Evolutionary conservation across 768 basidiomycete genomes (phyloP).

Genomic region (Macrolepiota fuliginosa): DNA sequence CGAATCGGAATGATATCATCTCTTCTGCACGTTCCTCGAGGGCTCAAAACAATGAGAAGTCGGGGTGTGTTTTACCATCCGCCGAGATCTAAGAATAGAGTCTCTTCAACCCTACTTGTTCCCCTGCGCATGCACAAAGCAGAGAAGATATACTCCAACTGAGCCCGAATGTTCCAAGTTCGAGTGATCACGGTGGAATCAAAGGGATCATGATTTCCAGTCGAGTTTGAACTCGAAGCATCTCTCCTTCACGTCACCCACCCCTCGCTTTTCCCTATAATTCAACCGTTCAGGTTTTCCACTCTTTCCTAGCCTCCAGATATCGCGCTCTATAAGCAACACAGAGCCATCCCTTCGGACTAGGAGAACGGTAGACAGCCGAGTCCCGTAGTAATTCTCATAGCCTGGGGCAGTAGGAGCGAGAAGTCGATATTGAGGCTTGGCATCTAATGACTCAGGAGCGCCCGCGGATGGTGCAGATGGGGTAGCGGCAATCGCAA

Average conservation of each 20-base stretch:
- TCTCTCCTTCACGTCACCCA: constrained; percentile 35
- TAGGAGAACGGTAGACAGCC: constrained; percentile 70
- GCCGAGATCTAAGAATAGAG: background rate
- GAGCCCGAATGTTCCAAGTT: background rate
- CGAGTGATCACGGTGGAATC: background rate
- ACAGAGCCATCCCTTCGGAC: constrained; percentile 58
- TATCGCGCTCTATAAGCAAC: constrained; percentile 70
- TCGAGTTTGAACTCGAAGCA: constrained; percentile 48
- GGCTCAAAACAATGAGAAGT: background rate
- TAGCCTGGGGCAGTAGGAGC: constrained; percentile 15
- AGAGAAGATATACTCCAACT: background rate
- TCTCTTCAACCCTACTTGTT: background rate
- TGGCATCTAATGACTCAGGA: constrained; percentile 11
- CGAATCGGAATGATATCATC: constrained; percentile 6
- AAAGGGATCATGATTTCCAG: background rate
- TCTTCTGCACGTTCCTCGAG: background rate
- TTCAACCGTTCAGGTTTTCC: constrained; percentile 28
- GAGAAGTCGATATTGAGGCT: constrained; percentile 13
- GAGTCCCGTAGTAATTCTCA: constrained; percentile 55
- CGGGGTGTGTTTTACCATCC: background rate
- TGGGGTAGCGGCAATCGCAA: background rate
- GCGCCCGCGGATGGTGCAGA: background rate
- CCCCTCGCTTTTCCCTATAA: constrained; percentile 2
- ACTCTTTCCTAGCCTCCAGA: constrained; percentile 47
- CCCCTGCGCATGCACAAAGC: background rate